phyloP scores from a whole-genome alignment of 768 basidiomycete species.

The Chlorophyllum brunneum region DNA sequence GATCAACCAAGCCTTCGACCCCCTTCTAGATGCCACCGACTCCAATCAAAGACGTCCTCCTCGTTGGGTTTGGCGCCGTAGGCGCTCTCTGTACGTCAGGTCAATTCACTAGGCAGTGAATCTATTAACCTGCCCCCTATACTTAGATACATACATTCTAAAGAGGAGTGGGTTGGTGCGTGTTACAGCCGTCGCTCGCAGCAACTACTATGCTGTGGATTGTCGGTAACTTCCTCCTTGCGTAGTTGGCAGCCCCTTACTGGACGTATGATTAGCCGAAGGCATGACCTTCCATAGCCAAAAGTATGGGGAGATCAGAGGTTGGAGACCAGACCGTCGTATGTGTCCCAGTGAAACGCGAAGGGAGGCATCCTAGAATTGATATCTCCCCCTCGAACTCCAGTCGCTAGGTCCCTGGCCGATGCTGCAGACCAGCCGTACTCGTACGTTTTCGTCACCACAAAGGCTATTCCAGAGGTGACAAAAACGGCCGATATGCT shows the following conservation, averaged over 20 bases:
- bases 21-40: constrained; percentile 7
- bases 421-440: constrained; percentile 62
- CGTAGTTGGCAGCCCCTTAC: not conserved
- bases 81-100: constrained; percentile 54
- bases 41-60: constrained; percentile 43
- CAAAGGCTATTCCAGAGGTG: constrained; percentile 71
- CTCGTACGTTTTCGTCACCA: constrained; percentile 61
- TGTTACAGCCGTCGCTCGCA: constrained; percentile 70
- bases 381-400: not conserved
- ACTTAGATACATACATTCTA: constrained; percentile 51
- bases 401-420: constrained; percentile 55
- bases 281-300: constrained; percentile 55
- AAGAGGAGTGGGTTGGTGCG: constrained; percentile 53
- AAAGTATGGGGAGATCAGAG: constrained; percentile 53
- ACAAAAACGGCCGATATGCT: constrained; percentile 53
- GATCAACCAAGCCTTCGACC: too few species aligned
- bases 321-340: constrained; percentile 67
- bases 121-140: not conserved
- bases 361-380: not conserved
- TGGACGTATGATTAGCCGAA: constrained; percentile 28
- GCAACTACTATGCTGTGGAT: constrained; percentile 58
- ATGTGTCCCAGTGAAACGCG: constrained; percentile 18
- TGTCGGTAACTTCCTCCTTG: constrained; percentile 26
- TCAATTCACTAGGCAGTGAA: not conserved
- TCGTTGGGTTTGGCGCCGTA: constrained; percentile 66